These are phyloP conservation scores for Saturnispora kantuleensis DNA, from an alignment of 805 yeast species.

Conservation along the genomic window DNA sequence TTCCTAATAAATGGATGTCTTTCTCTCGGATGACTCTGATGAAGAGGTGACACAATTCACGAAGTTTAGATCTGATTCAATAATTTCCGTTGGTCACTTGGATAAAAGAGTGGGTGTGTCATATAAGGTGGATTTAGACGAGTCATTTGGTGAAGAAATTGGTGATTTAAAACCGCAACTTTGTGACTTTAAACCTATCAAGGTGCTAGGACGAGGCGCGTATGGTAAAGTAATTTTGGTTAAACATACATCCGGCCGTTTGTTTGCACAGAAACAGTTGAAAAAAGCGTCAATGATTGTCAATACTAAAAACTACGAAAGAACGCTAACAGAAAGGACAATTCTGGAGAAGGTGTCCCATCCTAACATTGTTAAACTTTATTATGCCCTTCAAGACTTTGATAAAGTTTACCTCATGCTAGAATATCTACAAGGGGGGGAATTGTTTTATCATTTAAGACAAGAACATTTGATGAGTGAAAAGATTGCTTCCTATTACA, in stretches of 20 bases:
- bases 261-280: constrained; percentile 81
- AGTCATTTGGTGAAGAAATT: constrained; percentile 22
- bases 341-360: constrained; percentile 65
- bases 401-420: constrained; percentile 64
- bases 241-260: constrained; percentile 51
- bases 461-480: constrained; percentile 40
- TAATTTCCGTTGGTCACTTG: constrained; percentile 24
- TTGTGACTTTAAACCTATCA: constrained; percentile 63
- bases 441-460: constrained; percentile 57
- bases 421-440: constrained; percentile 87
- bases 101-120: constrained; percentile 36
- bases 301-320: constrained; percentile 44
- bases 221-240: constrained; percentile 82
- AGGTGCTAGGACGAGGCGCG: constrained; percentile 79
- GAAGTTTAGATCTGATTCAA: constrained; percentile 23
- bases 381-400: constrained; percentile 75
- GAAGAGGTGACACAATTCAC: constrained; percentile 15
- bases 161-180: constrained; percentile 14
- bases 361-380: constrained; percentile 73
- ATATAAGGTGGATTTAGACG: constrained; percentile 39
- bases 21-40: constrained; percentile 2
- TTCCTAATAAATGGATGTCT: background rate
- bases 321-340: constrained; percentile 72
- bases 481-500: constrained; percentile 62
- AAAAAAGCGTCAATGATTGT: constrained; percentile 74